A percentile compares a stretch with the other conserved stretches of the same genome.
Evolutionary conservation across 345 rosid genomes (phyloP).

Genomic region (Anacardium occidentale): DNA sequence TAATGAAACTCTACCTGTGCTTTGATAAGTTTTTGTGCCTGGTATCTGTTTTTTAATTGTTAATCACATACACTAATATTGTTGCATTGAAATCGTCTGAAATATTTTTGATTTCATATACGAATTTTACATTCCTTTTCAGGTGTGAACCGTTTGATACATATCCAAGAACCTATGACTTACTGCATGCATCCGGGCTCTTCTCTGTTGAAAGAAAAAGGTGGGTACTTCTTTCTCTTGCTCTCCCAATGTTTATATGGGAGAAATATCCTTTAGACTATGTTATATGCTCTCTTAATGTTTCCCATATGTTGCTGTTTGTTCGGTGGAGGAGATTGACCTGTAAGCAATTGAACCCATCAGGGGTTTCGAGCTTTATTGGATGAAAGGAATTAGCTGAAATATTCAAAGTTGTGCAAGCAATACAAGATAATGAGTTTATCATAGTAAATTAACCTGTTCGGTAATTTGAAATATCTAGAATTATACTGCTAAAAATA

Average conservation of each 20-base stretch:
- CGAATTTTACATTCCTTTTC: constrained; percentile 16
- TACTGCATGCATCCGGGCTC: constrained; percentile 86
- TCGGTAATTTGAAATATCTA: neutral
- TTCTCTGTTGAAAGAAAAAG: constrained; percentile 87
- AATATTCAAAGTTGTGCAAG: neutral
- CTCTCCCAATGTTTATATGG: neutral
- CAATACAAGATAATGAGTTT: neutral
- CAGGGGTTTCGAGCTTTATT: neutral
- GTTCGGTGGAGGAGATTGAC: neutral
- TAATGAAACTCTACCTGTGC: neutral
- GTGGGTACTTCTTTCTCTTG: constrained; percentile 29
- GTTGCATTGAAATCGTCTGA: constrained; percentile 3
- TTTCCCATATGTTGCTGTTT: neutral
- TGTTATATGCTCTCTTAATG: neutral
- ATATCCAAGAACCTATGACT: constrained; percentile 91
- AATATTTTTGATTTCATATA: neutral
- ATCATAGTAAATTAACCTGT: neutral
- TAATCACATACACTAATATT: constrained; percentile 2
- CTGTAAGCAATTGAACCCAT: neutral
- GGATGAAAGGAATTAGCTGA: neutral
- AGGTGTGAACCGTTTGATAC: constrained; percentile 99
- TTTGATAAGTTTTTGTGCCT: constrained; percentile 1
- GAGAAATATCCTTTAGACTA: neutral
- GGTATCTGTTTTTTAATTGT: neutral
- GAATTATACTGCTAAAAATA: neutral